These are phyloP conservation scores for Peronosclerospora sorghi DNA, from an alignment of 352 stramenopile species.

Conservation along the genomic window DNA sequence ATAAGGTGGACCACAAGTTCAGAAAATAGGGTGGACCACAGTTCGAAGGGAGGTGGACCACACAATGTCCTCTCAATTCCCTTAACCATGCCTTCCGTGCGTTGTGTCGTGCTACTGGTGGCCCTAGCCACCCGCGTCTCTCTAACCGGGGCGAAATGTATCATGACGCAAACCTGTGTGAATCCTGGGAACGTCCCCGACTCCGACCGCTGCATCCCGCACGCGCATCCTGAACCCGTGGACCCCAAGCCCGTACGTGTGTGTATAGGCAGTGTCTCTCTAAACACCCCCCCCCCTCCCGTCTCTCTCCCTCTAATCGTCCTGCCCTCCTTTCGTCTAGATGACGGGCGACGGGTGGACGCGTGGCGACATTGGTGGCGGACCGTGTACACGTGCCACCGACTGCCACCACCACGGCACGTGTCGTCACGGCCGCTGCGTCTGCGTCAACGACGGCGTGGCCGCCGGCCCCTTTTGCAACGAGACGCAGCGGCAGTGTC, in stretches of 20 bases:
- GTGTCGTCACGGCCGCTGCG: conserved; percentile 34
- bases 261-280: no score
- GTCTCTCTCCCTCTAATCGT: no score
- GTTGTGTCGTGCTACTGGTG: no score
- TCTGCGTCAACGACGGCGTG: conserved; percentile 56
- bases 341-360: conserved; percentile 27
- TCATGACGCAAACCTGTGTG: conserved; percentile 74
- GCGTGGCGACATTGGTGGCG: conserved; percentile 61
- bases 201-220: conserved; percentile 61
- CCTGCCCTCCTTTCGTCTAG: no score
- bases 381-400: conserved; percentile 30
- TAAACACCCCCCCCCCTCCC: no score
- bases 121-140: no score
- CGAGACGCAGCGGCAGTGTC: conserved; percentile 71
- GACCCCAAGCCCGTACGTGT: conserved; percentile 33
- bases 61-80: no score
- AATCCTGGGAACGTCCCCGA: conserved; percentile 61
- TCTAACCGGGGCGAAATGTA: conserved; percentile 49
- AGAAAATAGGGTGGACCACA: no score
- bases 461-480: conserved; percentile 59
- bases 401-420: conserved; percentile 52
- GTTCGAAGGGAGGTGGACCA: no score
- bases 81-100: no score
- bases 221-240: conserved; percentile 31
- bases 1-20: no score